Evolutionary conservation across 1,284 basidiomycete species (phyloP).

Genomic region (Ustilago sp.): DNA sequence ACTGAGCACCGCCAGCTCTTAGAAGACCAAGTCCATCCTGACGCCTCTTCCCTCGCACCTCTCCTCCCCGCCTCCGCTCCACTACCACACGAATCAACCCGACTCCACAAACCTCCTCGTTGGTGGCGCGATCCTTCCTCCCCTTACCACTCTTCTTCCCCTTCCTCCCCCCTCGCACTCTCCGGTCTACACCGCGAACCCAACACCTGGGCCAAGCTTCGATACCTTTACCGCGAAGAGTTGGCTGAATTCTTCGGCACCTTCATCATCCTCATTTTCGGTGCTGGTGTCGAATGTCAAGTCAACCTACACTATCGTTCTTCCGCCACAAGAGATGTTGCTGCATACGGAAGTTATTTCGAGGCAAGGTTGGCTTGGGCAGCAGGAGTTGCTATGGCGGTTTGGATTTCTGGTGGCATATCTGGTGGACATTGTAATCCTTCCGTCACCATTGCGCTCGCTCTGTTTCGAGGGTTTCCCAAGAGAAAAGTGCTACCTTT

Average conservation of each 20-base stretch:
- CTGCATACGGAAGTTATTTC: conserved; percentile 52
- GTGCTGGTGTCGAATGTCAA: conserved; percentile 64
- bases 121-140: conserved; percentile 23
- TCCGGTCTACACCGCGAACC: conserved; percentile 14
- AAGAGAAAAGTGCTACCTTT: conserved; percentile 82
- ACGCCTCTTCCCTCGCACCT: conserved; percentile 17
- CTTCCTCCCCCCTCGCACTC: not conserved
- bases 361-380: conserved; percentile 60
- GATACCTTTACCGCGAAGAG: conserved; percentile 53
- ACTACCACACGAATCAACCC: conserved; percentile 28
- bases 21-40: conserved; percentile 35
- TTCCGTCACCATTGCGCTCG: conserved; percentile 75
- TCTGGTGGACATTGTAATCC: conserved; percentile 59
- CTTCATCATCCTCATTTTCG: conserved; percentile 62
- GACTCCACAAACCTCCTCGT: conserved; percentile 47
- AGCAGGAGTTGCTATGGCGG: conserved; percentile 58
- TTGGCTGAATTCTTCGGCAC: conserved; percentile 59
- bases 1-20: conserved; percentile 15
- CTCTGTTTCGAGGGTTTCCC: conserved; percentile 79
- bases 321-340: conserved; percentile 11
- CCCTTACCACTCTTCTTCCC: conserved; percentile 3
- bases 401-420: conserved; percentile 57
- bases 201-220: conserved; percentile 45
- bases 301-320: conserved; percentile 55
- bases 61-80: conserved; percentile 40